Base-by-base conservation (phyloP, 1,284 basidiomycete genomes). In the Ustilago tritici region DNA sequence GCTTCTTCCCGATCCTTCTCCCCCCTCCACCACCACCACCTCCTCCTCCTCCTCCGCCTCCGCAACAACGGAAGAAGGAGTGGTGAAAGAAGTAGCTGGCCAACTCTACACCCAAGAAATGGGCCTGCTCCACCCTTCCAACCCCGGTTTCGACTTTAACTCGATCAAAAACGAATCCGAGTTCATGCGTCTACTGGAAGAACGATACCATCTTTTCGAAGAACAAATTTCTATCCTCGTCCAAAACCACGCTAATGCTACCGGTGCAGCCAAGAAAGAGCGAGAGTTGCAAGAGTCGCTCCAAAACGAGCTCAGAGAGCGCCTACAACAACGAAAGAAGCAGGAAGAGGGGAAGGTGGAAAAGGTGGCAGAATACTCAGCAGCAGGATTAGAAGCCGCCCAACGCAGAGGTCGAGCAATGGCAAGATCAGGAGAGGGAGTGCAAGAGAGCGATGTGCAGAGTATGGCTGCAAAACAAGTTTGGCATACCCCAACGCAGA, bases 401-500 rank as follows among this genome's bases (percentile, higher is more conserved):
- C 73, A 81, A 34, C 15, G 49, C 11, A 61, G 75, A 32, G 82
- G 83, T 0, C 49, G 82, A 10, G 89, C 38, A 12, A 63, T 79
- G 40, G 57, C 58, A 7, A 40, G 61, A n/a, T 60, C 60, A 15
- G 47, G 65, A 31, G 68, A 77, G 65, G 78, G 64, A 1, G 73
- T 78, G 1, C 67, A 73, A 19, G 79, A 82, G 32, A 38, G 60
- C n/a, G 68, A 88, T 87, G 79, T 84, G 1, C 71, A 81, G 40
- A 58, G 69, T 2, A 84, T 84, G 84, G 83, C 82, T 0, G 95
- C 95, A 6, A 90, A 91, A 81, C 97, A 99, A 87, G 89, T 99
- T 61, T 99, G 97, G 97, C 97, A 99, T 88, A 99, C 97, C 0
- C 97, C 97, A 0, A 98, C 95, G 2, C 96, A 99, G 86, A 88